Conservation (phyloP, 306 rosid species). For the Dryas octopetala region DNA sequence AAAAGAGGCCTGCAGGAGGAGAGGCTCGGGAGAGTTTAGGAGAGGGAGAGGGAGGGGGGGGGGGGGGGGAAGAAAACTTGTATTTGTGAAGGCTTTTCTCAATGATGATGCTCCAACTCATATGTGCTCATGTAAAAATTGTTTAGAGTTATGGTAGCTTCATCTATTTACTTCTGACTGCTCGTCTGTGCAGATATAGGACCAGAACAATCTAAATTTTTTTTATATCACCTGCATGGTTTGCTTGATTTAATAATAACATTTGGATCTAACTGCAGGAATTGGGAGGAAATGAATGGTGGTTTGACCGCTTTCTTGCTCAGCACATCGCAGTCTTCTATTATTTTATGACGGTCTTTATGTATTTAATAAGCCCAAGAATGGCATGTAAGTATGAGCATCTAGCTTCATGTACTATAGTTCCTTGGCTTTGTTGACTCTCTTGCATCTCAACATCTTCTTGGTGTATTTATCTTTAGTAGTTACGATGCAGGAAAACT, state of each 20-base stretch:
- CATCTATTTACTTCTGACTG: not conserved
- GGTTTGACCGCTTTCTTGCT: slow-evolving; percentile 99
- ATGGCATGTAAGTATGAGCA: slow-evolving; percentile 85
- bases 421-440: slow-evolving; percentile 7
- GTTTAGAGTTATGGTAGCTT: not conserved
- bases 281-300: slow-evolving; percentile 90
- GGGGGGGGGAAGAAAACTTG: not conserved
- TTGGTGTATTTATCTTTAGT: slow-evolving; percentile 19
- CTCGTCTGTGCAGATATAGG: not conserved
- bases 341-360: slow-evolving; percentile 75
- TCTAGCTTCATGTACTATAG: slow-evolving; percentile 14
- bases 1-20: not conserved
- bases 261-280: slow-evolving; percentile 62
- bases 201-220: not conserved
- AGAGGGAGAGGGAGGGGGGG: not conserved
- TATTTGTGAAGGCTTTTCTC: not conserved
- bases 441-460: not conserved
- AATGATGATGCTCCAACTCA: not conserved
- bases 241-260: slow-evolving; percentile 19
- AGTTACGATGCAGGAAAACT: not conserved
- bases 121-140: not conserved
- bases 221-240: slow-evolving; percentile 9
- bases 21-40: not conserved
- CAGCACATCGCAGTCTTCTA: slow-evolving; percentile 83
- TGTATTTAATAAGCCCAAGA: slow-evolving; percentile 88